Evolutionary conservation across 1,139 yeast genomes (phyloP).

Genomic region (Schwanniomyces etchellsii): DNA sequence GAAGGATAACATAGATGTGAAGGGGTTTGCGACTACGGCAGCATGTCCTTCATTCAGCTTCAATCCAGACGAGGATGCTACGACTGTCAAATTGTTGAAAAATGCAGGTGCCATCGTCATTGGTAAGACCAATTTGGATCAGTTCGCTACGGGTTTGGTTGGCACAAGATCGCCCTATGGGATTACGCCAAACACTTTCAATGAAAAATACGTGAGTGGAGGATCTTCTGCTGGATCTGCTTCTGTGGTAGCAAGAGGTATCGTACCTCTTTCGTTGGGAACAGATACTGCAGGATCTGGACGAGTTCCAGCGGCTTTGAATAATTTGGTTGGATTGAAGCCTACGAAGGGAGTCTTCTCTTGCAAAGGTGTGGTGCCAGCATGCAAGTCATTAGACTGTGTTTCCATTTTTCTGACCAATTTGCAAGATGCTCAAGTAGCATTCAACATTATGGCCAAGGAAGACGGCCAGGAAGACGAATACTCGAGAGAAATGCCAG

Average conservation of each 20-base stretch:
- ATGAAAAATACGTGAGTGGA: conserved; percentile 75
- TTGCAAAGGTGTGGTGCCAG: conserved; percentile 91
- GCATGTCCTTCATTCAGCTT: conserved; percentile 86
- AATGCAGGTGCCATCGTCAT: conserved; percentile 84
- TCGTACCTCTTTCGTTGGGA: conserved; percentile 83
- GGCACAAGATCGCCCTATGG: conserved; percentile 96
- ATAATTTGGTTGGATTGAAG: conserved; percentile 85
- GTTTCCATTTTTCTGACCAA: conserved; percentile 79
- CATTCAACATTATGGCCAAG: conserved; percentile 64
- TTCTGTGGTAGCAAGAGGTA: conserved; percentile 80
- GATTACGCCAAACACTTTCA: conserved; percentile 71
- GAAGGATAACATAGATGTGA: conserved; percentile 90
- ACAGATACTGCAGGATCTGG: conserved; percentile 99
- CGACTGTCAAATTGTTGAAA: conserved; percentile 63
- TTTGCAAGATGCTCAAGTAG: conserved; percentile 74
- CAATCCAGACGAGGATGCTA: conserved; percentile 64
- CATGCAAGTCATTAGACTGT: conserved; percentile 91
- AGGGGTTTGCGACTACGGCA: conserved; percentile 81
- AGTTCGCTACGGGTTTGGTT: conserved; percentile 94
- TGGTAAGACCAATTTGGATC: conserved; percentile 93
- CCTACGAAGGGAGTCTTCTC: conserved; percentile 88
- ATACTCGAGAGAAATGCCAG: conserved; percentile 72
- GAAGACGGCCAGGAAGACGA: conserved; percentile 71
- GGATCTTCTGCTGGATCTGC: conserved; percentile 98
- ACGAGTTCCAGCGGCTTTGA: conserved; percentile 94